Evolutionary conservation across 1,139 yeast genomes (phyloP).

Genomic region (Debaryomyces sp.): DNA sequence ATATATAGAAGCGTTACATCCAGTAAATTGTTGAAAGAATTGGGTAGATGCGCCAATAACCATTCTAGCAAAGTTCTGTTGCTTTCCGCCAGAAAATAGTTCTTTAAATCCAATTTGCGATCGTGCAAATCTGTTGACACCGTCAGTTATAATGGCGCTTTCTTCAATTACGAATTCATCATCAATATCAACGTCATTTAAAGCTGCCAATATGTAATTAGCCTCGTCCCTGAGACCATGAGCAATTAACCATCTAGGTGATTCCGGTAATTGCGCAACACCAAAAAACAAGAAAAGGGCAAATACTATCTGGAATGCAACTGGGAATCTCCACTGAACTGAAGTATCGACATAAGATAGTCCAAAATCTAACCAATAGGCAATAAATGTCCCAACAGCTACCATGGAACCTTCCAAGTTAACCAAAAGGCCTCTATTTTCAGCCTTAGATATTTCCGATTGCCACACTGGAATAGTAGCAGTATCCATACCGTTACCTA

Average conservation of each 20-base stretch:
- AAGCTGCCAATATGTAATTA: constrained; percentile 38
- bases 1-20: constrained; percentile 71
- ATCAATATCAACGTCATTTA: constrained; percentile 38
- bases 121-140: constrained; percentile 42
- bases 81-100: constrained; percentile 59
- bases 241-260: constrained; percentile 74
- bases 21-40: constrained; percentile 59
- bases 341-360: constrained; percentile 57
- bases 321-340: constrained; percentile 53
- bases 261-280: constrained; percentile 56
- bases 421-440: constrained; percentile 72
- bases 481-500: constrained; percentile 78
- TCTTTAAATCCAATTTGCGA: constrained; percentile 48
- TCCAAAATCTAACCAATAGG: constrained; percentile 82
- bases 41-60: constrained; percentile 63
- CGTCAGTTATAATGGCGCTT: constrained; percentile 43
- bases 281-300: constrained; percentile 41
- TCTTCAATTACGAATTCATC: constrained; percentile 52
- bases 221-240: constrained; percentile 56
- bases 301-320: constrained; percentile 48
- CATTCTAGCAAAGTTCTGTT: constrained; percentile 59
- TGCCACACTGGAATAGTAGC: constrained; percentile 85
- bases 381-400: constrained; percentile 70
- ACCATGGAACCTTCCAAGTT: constrained; percentile 71
- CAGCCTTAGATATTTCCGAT: constrained; percentile 74